These are phyloP conservation scores for Croton laevigatus DNA, from an alignment of 441 rosid species.

Conservation along the genomic window DNA sequence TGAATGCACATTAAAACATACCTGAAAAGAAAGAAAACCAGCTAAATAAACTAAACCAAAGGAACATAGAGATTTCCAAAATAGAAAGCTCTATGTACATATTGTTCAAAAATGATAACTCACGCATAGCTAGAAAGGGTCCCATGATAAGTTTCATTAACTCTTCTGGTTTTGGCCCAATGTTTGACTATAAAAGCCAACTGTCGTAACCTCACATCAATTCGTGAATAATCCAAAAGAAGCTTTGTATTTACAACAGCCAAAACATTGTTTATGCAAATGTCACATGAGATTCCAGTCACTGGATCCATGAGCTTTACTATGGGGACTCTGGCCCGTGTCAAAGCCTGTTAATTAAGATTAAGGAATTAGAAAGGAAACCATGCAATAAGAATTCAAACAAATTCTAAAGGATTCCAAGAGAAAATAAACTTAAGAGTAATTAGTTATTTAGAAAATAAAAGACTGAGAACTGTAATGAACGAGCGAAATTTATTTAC, in stretches of 20 bases:
- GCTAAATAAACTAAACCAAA: neutral
- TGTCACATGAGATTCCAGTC: constrained; percentile 90
- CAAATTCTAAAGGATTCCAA: neutral
- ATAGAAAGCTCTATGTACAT: neutral
- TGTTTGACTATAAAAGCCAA: constrained; percentile 87
- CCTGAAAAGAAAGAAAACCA: constrained; percentile 39
- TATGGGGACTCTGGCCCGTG: constrained; percentile 93
- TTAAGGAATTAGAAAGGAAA: constrained; percentile 18
- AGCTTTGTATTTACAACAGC: constrained; percentile 98
- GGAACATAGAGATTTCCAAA: neutral
- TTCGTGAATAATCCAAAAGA: constrained; percentile 68
- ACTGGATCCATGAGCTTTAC: constrained; percentile 96
- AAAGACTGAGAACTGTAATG: neutral
- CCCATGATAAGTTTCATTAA: constrained; percentile 93
- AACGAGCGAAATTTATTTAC: neutral
- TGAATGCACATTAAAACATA: constrained; percentile 89
- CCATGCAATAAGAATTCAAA: constrained; percentile 8
- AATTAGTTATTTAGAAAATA: neutral
- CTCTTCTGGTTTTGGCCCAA: constrained; percentile 95
- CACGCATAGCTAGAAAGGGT: constrained; percentile 97
- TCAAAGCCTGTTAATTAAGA: constrained; percentile 60
- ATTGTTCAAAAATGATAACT: constrained; percentile 32
- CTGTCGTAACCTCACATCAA: constrained; percentile 81
- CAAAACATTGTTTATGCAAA: constrained; percentile 86
- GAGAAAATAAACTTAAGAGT: neutral